Evolutionary conservation across 331 rosid genomes (phyloP), one percentile per base, ranked within the genome.

Genomic region (Telfairia occidentalis): DNA sequence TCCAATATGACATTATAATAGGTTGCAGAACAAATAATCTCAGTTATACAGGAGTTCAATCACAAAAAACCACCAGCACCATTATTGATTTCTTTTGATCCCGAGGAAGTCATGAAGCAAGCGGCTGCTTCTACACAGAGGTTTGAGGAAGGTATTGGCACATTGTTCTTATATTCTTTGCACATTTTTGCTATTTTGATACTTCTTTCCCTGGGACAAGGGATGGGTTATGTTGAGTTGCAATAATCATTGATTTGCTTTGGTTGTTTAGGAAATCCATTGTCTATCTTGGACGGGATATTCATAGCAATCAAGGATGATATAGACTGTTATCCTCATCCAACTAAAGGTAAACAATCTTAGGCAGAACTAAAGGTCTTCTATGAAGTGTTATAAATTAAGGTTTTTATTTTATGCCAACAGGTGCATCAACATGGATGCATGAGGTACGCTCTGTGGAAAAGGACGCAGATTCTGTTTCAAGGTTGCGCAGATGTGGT

Each of bases 301-400:
- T 94, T 94, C 79, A 78, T 94, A 71, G 96, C 98, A 74, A 88
- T 91, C 87, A 94, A 94, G 86, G 98, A 94, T 87, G 98, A 94
- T 81, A 94, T 94, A 77, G 98, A 94, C 83, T 94, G 96, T 78
- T 77, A 42, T 77, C 97, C 98, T 45, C 83, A 87, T 84, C 92
- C 88, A 50, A 81, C 98, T 55, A 94, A 91, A 49, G 94, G 98
- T 94, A 81, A 77, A 77, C 19, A 59, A 38, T 64, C 5, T 7
- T 72, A 35, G 34, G 42, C 71, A 42, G 55, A 42, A 28, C 24
- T 28, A 24, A 18, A 50, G 57, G 53, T 72, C 32, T 61, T 71
- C 57, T 50, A 19, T 55, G 35, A 32, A 24, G 53, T 19, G 50
- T 19, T 13, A 53, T 71, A 65, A 50, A 60, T 78, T 75, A 75